phyloP scores from a whole-genome alignment of 176 grass and related monocot species.

The Melocanna baccifera region DNA sequence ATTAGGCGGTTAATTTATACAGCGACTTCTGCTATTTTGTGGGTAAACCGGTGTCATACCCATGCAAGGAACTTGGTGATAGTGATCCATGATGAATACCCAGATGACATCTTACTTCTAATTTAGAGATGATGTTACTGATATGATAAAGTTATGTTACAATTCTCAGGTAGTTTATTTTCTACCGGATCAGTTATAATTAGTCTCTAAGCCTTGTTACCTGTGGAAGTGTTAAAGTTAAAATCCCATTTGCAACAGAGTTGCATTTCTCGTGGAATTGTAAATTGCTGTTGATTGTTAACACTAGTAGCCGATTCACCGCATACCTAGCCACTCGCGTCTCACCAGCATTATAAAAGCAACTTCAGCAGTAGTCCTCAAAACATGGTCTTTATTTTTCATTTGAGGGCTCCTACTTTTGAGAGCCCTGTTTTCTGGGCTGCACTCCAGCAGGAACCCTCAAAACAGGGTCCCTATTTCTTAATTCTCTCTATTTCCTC shows the following conservation, averaged over 20 bases:
- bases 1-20: not conserved
- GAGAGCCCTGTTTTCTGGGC: no score
- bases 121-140: not conserved
- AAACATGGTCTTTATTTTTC: no score
- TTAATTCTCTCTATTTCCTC: no score
- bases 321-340: not conserved
- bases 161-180: not conserved
- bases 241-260: not conserved
- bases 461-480: no score
- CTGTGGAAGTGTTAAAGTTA: not conserved
- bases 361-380: no score
- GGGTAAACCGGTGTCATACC: not conserved
- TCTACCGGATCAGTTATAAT: not conserved
- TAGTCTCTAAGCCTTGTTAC: not conserved
- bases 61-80: not conserved
- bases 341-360: no score
- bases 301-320: no score
- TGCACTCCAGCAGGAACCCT: no score
- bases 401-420: no score
- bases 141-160: not conserved
- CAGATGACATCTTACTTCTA: not conserved
- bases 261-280: not conserved
- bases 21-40: not conserved
- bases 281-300: no score
- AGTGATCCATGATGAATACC: not conserved